These are phyloP conservation scores for Phytophthora sp. DNA, from an alignment of 352 stramenopile species.

Conservation along the genomic window DNA sequence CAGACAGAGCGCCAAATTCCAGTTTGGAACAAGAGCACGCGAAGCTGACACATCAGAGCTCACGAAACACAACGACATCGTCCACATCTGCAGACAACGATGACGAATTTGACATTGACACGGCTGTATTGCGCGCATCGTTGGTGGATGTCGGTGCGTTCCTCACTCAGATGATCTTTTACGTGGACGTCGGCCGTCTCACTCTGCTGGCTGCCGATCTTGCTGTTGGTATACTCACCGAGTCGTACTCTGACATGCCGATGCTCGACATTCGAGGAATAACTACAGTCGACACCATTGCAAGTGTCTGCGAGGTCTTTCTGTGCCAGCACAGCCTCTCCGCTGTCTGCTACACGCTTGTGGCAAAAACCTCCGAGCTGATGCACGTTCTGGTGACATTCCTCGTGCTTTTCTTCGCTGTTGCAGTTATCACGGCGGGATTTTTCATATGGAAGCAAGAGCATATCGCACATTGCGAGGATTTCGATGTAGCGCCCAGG, in stretches of 20 bases:
- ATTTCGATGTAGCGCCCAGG: not conserved
- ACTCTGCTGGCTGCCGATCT: conserved; percentile 40
- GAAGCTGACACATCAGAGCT: conserved; percentile 12
- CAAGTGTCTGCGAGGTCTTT: conserved; percentile 56
- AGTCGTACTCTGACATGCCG: conserved; percentile 65
- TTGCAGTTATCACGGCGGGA: conserved; percentile 38
- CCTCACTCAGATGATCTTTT: conserved; percentile 41
- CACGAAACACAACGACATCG: conserved; percentile 8
- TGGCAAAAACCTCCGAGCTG: conserved; percentile 44
- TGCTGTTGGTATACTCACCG: conserved; percentile 51
- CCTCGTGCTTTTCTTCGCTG: conserved; percentile 41
- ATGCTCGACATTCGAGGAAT: conserved; percentile 66
- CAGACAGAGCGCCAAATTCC: conserved; percentile 36
- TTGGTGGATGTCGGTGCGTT: conserved; percentile 36
- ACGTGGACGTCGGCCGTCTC: conserved; percentile 40
- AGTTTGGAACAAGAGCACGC: conserved; percentile 27
- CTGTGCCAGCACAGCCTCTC: conserved; percentile 48
- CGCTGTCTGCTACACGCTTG: conserved; percentile 48
- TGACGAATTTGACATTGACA: conserved; percentile 41
- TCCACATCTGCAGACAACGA: not conserved
- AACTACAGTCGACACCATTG: conserved; percentile 47
- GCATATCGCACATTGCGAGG: conserved; percentile 29
- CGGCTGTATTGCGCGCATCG: conserved; percentile 39
- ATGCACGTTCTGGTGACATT: conserved; percentile 46
- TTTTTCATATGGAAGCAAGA: conserved; percentile 56